Evolutionary conservation across 805 yeast species (phyloP), one percentile per base, ranked within the genome.

Genomic region (Wickerhamiella galacta): DNA sequence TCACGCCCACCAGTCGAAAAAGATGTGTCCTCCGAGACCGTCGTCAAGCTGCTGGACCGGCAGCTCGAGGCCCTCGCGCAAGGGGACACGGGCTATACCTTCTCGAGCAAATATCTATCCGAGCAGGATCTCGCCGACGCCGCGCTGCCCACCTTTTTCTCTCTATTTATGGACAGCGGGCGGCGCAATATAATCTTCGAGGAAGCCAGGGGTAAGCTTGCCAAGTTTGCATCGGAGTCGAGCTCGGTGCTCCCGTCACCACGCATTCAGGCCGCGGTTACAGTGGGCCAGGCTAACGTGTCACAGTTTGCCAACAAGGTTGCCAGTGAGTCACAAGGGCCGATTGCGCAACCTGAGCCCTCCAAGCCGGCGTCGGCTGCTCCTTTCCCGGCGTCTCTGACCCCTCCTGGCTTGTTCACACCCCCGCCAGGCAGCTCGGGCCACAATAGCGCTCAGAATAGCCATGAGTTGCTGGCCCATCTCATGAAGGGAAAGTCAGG

Each of bases 381-480:
- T 23, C 14, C 25, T 11, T 6, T 11, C 25, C 25, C 25, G 12
- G 5, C 25, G 25, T 14, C 25, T 7, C 14, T 23, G 7, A 23
- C 14, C n/a, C 85, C 85, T 25, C 87, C 83, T 4, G 83, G 83
- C 4, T 61, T 75, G 44, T 68, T 71, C 44, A 40, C 47, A 4
- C 22, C 39, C 11, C 44, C 49, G 38, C n/a, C n/a, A n/a, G n/a
- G 31, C 39, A 26, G 25, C 33, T 32, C 31, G 31, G 34, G 12
- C 32, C 35, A 23, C 32, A 25, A 29, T 34, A 44, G 39, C 34
- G 39, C 37, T 33, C 47, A 46, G 35, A 71, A 78, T 31, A 75
- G 85, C 38, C 73, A 82, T 25, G 93, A 82, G 49, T 64, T 83
- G 47, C 64, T 83, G 45, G 80, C 72, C 37, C 95, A 82, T 53